phyloP scores from a whole-genome alignment of 2,329 filamentous ascomycete genomes.

The Fusarium napiforme region DNA sequence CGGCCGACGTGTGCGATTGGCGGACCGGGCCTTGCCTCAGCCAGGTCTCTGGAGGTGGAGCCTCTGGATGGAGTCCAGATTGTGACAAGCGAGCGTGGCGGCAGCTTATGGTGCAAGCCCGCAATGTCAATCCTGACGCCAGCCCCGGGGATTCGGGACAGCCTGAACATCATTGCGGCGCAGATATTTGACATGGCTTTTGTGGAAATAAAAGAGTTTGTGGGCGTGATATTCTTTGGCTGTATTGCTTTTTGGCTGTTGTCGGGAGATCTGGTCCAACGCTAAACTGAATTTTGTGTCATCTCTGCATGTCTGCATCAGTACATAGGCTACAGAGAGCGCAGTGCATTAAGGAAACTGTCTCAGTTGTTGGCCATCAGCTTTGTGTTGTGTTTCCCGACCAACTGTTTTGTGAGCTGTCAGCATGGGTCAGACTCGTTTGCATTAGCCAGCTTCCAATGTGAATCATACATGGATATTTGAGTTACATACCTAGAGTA shows the following conservation, averaged over 20 bases:
- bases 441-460: not conserved
- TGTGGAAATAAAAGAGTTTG: constrained; percentile 11
- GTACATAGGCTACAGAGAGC: not conserved
- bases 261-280: not conserved
- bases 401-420: not conserved
- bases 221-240: constrained; percentile 35
- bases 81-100: constrained; percentile 35
- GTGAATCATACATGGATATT: not conserved
- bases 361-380: constrained; percentile 9
- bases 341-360: not conserved
- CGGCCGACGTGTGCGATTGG: constrained; percentile 52
- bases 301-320: not conserved
- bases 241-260: constrained; percentile 16
- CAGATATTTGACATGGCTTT: not conserved
- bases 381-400: not conserved
- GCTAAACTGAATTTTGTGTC: not conserved
- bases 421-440: not conserved
- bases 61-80: constrained; percentile 20
- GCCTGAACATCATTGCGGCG: not conserved
- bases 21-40: constrained; percentile 51
- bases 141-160: constrained; percentile 36
- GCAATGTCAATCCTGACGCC: constrained; percentile 34
- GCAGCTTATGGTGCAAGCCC: constrained; percentile 27
- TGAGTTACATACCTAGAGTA: not conserved
- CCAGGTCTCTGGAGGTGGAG: constrained; percentile 40